phyloP scores from a whole-genome alignment of 23 red algal species.

The Cyanidium caldarium region DNA sequence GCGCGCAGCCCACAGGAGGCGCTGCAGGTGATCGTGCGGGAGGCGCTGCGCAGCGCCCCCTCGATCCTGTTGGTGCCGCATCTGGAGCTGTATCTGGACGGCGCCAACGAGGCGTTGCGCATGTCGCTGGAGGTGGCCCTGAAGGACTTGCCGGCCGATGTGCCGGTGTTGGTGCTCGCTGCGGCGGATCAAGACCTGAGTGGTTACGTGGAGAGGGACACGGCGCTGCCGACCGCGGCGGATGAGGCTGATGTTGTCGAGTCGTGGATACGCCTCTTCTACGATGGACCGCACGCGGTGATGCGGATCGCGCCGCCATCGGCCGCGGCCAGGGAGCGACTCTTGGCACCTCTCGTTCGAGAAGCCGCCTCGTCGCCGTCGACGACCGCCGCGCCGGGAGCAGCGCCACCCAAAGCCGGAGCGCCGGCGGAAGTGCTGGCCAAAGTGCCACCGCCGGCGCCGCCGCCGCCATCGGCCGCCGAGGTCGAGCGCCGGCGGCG shows the following conservation, averaged over 20 bases:
- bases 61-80: slow-evolving; percentile 69
- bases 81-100: slow-evolving; percentile 47
- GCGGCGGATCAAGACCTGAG: slow-evolving; percentile 19
- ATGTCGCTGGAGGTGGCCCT: slow-evolving; percentile 28
- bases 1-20: slow-evolving; percentile 50
- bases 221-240: background rate
- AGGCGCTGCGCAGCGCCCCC: slow-evolving; percentile 38
- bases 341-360: slow-evolving; percentile 42
- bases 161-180: slow-evolving; percentile 50
- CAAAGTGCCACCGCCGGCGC: slow-evolving; percentile 31
- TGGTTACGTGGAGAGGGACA: background rate
- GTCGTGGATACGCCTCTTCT: no score
- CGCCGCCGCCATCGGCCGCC: background rate
- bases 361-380: slow-evolving; percentile 12
- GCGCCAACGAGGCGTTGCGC: slow-evolving; percentile 16
- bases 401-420: no score
- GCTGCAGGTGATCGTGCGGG: slow-evolving; percentile 44
- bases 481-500: background rate
- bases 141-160: slow-evolving; percentile 35
- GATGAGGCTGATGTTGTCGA: slow-evolving; percentile 30
- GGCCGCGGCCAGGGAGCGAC: slow-evolving; percentile 4
- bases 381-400: slow-evolving; percentile 9
- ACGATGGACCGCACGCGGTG: slow-evolving; percentile 7
- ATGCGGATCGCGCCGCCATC: slow-evolving; percentile 24
- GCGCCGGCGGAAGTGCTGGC: slow-evolving; percentile 22